These are phyloP conservation scores for Cyberlindnera amylophila DNA, from an alignment of 805 yeast species.

Conservation along the genomic window DNA sequence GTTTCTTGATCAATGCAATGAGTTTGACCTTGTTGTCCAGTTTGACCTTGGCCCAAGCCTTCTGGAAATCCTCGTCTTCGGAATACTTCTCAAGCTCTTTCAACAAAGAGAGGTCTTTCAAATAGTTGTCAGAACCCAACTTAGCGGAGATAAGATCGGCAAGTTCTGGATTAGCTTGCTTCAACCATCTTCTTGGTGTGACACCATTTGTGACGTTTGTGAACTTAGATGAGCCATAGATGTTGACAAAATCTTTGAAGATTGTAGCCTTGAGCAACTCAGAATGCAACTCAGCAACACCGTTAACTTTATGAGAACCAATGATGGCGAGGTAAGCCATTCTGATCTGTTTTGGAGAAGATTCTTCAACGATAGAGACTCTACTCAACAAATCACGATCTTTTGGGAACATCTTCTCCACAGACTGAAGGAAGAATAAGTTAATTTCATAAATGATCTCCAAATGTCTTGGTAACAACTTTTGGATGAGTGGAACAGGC, in stretches of 20 bases:
- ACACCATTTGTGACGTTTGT: slow-evolving; percentile 93
- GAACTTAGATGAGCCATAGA: slow-evolving; percentile 79
- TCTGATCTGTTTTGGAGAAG: slow-evolving; percentile 74
- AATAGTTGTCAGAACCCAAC: slow-evolving; percentile 64
- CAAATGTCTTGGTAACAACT: slow-evolving; percentile 83
- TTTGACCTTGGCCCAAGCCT: slow-evolving; percentile 70
- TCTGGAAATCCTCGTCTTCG: slow-evolving; percentile 65
- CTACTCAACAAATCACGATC: slow-evolving; percentile 58
- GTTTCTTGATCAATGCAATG: slow-evolving; percentile 60
- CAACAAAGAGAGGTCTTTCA: slow-evolving; percentile 64
- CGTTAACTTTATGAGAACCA: slow-evolving; percentile 91
- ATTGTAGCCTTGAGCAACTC: slow-evolving; percentile 86
- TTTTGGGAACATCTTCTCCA: slow-evolving; percentile 71
- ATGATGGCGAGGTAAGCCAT: slow-evolving; percentile 91
- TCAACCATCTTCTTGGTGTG: slow-evolving; percentile 95
- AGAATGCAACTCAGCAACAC: slow-evolving; percentile 94
- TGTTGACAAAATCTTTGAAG: slow-evolving; percentile 81
- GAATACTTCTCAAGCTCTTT: slow-evolving; percentile 63
- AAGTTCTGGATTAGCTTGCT: slow-evolving; percentile 85
- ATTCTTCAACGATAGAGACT: slow-evolving; percentile 85
- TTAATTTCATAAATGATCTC: slow-evolving; percentile 88
- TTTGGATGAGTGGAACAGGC: slow-evolving; percentile 81
- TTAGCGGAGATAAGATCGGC: slow-evolving; percentile 69
- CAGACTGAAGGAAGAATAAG: slow-evolving; percentile 69
- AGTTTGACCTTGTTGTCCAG: slow-evolving; percentile 62